phyloP scores from a whole-genome alignment of 2,329 filamentous ascomycete species.

The Verticillium zaregamsianum region DNA sequence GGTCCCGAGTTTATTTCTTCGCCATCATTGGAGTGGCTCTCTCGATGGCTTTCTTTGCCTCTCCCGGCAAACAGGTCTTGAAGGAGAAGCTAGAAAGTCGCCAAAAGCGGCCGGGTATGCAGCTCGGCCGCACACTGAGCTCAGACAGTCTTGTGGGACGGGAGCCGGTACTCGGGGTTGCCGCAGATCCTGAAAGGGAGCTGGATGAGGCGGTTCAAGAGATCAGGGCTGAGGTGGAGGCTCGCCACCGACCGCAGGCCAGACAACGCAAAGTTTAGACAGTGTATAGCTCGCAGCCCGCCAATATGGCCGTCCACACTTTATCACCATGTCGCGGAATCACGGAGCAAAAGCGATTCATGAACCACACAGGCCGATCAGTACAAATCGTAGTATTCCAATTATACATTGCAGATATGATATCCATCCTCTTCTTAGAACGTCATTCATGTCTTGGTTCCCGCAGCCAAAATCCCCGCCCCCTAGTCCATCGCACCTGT shows the following conservation, averaged over 20 bases:
- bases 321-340: no score
- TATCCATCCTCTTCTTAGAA: not conserved
- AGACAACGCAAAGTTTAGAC: not conserved
- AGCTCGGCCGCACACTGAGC: conserved; percentile 46
- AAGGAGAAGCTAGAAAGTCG: conserved; percentile 56
- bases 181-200: conserved; percentile 70
- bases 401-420: not conserved
- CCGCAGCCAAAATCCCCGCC: not conserved
- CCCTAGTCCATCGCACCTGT: not conserved
- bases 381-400: not conserved
- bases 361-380: not conserved
- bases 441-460: not conserved
- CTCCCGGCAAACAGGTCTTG: conserved; percentile 64
- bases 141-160: conserved; percentile 51
- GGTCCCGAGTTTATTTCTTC: conserved; percentile 89
- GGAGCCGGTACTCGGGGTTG: conserved; percentile 71
- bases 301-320: no score
- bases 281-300: no score
- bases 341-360: no score
- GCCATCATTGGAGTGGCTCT: conserved; percentile 62
- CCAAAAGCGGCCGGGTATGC: conserved; percentile 39
- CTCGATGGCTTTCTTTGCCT: conserved; percentile 72
- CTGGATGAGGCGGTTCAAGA: conserved; percentile 75
- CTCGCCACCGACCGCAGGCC: conserved; percentile 3
- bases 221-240: conserved; percentile 68